Evolutionary conservation across 2,329 filamentous ascomycete genomes (phyloP), one percentile per base, ranked within the genome.

Genomic region (Aspergillus sp.): DNA sequence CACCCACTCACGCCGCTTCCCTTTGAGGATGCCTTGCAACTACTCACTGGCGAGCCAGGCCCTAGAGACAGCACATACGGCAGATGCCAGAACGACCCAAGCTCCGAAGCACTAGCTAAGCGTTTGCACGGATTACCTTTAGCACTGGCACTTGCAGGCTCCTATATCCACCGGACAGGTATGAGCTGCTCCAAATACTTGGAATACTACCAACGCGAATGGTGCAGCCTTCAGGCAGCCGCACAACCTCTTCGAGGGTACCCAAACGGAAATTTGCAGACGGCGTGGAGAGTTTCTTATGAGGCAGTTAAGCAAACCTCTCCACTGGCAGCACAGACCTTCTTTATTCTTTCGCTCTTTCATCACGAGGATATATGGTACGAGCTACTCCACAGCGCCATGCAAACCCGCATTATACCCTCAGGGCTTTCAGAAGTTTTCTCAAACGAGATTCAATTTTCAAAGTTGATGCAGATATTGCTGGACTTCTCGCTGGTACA

Each of bases 111-210:
- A 8, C 19, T 52, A 10, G 49, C 49, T 32, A 36, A n/a, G 13
- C 49, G 27, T 17, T 36, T 52, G 27, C 27, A 52, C 15, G 49
- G 49, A 52, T n/a, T 52, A 17, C 49, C 49, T n/a, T n/a, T 52
- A 13, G 49, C 49, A 8, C 8, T 52, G 15, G 49, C 38, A 17
- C 32, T 52, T 32, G 49, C 49, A 8, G 27, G 49, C 6, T 32
- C 49, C 8, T 52, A 36, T 19, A 36, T 52, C 3, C 23, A 21
- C 13, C 11, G 17, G 15, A 52, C 49, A 10, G 49, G 49, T 17
- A 52, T 21, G 11, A n/a, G 17, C 32, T 17, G 17, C 17, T 15
- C 23, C 7, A 21, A 52, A 36, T 52, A 32, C 21, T 36, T 52
- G n/a, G 15, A 52, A 21, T 32, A 19, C 11, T 52, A 52, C n/a